A percentile compares a stretch with the other conserved stretches of the same genome.
phyloP scores from a whole-genome alignment of 2,329 filamentous ascomycete species.

The Calycina marina region DNA sequence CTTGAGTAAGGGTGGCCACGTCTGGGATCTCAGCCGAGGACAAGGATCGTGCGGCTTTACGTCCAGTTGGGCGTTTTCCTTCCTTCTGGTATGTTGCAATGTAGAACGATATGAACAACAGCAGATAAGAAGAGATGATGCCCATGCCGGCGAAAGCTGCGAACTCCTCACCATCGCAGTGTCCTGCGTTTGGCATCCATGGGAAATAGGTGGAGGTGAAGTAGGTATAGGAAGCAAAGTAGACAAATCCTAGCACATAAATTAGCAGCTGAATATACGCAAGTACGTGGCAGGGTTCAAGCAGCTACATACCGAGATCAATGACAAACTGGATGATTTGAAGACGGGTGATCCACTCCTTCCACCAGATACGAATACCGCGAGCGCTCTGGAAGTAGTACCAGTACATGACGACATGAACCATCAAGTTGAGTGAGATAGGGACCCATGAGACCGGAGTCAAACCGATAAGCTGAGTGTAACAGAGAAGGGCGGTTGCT shows the following conservation, averaged over 20 bases:
- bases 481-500: conserved; percentile 92
- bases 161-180: conserved; percentile 92
- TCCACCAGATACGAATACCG: conserved; percentile 96
- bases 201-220: conserved; percentile 85
- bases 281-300: no score
- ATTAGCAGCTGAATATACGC: no score
- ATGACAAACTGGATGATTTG: conserved; percentile 97
- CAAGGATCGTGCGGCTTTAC: conserved; percentile 51
- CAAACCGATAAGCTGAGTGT: conserved; percentile 86
- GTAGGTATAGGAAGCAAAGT: conserved; percentile 99
- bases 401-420: conserved; percentile 99
- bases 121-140: conserved; percentile 85
- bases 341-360: conserved; percentile 97
- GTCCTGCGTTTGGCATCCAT: conserved; percentile 68
- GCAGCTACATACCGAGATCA: conserved; percentile 57
- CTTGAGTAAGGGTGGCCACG: conserved; percentile 19
- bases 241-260: conserved; percentile 84
- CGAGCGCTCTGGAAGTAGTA: conserved; percentile 99
- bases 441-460: conserved; percentile 92
- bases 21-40: conserved; percentile 21
- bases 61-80: conserved; percentile 64
- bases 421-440: conserved; percentile 81
- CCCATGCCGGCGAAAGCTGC: conserved; percentile 84
- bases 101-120: conserved; percentile 99
- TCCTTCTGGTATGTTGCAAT: conserved; percentile 89